Conservation (phyloP, 495 filamentous ascomycete species). For the Gamarada debralockiae region DNA sequence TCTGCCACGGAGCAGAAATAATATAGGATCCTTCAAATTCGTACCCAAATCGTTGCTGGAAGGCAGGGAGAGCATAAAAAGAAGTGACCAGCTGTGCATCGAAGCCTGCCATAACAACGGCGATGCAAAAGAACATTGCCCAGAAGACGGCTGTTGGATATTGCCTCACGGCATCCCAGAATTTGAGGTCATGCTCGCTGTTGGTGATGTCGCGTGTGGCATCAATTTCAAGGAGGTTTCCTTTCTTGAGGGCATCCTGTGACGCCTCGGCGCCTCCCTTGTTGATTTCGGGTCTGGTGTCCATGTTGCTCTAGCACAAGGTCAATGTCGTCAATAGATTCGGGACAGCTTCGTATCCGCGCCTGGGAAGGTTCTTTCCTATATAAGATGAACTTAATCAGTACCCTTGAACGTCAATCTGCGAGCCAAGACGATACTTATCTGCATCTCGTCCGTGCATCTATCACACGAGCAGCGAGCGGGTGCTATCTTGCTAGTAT, state of each 20-base stretch:
- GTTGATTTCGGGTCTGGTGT: neutral
- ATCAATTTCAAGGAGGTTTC: conserved; percentile 14
- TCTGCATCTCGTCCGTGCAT: too few species aligned
- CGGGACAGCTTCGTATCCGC: too few species aligned
- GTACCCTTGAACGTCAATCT: too few species aligned
- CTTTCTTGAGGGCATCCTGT: conserved; percentile 6
- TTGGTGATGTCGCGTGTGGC: conserved; percentile 23
- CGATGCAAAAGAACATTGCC: conserved; percentile 31
- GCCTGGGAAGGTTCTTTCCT: too few species aligned
- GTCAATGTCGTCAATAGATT: too few species aligned
- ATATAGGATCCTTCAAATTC: conserved; percentile 29
- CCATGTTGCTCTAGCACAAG: too few species aligned
- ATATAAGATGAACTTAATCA: too few species aligned
- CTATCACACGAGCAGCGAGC: too few species aligned
- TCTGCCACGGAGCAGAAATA: conserved; percentile 32
- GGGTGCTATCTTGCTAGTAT: too few species aligned
- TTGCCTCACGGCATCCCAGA: conserved; percentile 26
- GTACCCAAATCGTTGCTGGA: conserved; percentile 33
- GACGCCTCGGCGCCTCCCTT: neutral
- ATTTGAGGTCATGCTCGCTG: conserved; percentile 26
- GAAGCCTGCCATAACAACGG: conserved; percentile 43
- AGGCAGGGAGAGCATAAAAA: conserved; percentile 34
- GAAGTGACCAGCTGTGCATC: conserved; percentile 32
- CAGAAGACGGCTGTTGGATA: conserved; percentile 35
- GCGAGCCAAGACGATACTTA: too few species aligned